A percentile compares a stretch with the other conserved stretches of the same genome.
phyloP scores from a whole-genome alignment of 2,329 filamentous ascomycete genomes.

The Tolypocladium inflatum region DNA sequence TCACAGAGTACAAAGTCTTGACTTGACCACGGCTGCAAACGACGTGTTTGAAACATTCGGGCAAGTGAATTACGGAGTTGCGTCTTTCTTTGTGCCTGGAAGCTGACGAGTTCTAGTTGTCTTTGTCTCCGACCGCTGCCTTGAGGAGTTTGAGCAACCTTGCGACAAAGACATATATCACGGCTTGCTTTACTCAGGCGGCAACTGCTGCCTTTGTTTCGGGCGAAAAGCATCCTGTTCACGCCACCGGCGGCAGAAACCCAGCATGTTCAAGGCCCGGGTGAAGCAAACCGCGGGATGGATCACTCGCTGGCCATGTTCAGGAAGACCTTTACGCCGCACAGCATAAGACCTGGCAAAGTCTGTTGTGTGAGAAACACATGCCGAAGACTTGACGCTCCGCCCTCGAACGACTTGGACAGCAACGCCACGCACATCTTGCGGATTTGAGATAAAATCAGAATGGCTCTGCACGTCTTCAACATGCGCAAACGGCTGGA shows the following conservation, averaged over 20 bases:
- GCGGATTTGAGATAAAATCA: not conserved
- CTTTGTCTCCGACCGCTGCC: not conserved
- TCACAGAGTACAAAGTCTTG: not conserved
- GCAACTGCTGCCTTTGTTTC: not conserved
- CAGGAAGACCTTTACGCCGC: not conserved
- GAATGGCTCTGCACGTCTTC: not conserved
- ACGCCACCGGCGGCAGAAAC: not conserved
- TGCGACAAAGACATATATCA: not conserved
- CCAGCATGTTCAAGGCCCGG: not conserved
- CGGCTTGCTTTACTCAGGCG: not conserved
- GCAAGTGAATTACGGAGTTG: not conserved
- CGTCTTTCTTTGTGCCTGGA: not conserved
- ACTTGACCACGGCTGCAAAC: not conserved
- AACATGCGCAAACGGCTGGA: slow-evolving; percentile 4
- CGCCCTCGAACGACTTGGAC: not conserved
- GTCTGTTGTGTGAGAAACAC: too few species aligned
- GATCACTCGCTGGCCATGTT: not conserved
- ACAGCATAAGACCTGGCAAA: too few species aligned
- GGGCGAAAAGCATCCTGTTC: not conserved
- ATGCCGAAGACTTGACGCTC: not conserved
- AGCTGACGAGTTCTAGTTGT: not conserved
- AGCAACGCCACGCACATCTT: not conserved
- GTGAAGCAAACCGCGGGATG: not conserved
- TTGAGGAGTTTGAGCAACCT: not conserved
- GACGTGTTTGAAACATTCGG: not conserved